A percentile compares a stretch with the other conserved stretches of the same genome.
phyloP scores from a whole-genome alignment of 305 asterid species.

The Solanum hybrid region DNA sequence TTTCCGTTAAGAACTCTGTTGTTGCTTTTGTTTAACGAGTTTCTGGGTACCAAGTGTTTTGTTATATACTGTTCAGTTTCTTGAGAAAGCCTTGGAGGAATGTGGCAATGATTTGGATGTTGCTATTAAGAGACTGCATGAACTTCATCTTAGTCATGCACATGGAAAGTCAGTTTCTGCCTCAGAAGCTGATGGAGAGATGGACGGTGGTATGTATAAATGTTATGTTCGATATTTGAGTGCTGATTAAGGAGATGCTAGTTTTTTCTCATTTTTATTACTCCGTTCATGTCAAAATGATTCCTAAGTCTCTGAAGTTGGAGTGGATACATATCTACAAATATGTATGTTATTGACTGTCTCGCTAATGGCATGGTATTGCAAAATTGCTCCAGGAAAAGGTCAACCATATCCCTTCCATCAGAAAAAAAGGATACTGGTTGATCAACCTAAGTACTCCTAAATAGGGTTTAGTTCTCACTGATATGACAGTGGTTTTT shows the following conservation, averaged over 20 bases:
- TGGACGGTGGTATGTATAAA: slow-evolving; percentile 19
- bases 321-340: neutral
- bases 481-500: neutral
- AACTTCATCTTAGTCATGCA: slow-evolving; percentile 18
- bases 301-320: neutral
- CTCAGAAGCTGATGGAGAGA: slow-evolving; percentile 17
- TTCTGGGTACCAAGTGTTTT: neutral
- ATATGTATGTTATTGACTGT: neutral
- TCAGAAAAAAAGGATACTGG: neutral
- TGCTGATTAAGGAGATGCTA: neutral
- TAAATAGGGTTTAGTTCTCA: neutral
- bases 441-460: neutral
- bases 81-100: slow-evolving; percentile 40
- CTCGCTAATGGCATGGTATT: neutral
- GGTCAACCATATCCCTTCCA: neutral
- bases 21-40: neutral
- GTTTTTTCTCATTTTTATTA: neutral
- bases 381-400: neutral
- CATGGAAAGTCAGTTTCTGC: slow-evolving; percentile 15
- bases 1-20: neutral
- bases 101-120: slow-evolving; percentile 35
- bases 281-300: neutral
- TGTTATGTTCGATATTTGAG: neutral
- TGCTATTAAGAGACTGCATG: slow-evolving; percentile 35
- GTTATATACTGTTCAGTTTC: slow-evolving; percentile 23